Conservation (phyloP, 352 stramenopile species). For the Phytophthora citricola region DNA sequence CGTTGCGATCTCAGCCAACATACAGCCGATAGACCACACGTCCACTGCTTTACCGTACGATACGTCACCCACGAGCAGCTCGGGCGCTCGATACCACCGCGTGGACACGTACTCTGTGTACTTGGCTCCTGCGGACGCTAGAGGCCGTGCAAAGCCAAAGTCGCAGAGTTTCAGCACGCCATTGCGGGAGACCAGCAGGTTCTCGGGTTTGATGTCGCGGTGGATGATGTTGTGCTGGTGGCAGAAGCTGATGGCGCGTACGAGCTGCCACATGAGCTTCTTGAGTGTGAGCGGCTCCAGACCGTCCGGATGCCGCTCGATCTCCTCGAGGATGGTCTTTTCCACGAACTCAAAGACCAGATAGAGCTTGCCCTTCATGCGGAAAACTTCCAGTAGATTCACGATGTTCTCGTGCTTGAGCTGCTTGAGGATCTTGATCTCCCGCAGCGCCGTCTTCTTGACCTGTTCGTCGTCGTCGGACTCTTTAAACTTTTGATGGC, state of each 20-base stretch:
- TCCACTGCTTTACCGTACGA: slow-evolving; percentile 97
- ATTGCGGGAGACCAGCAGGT: slow-evolving; percentile 93
- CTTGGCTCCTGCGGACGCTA: slow-evolving; percentile 70
- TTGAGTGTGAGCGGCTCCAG: slow-evolving; percentile 72
- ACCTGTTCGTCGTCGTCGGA: slow-evolving; percentile 91
- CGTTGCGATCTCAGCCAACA: slow-evolving; percentile 96
- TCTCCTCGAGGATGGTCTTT: slow-evolving; percentile 90
- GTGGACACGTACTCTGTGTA: slow-evolving; percentile 94
- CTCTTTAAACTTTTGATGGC: slow-evolving; percentile 95
- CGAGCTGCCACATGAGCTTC: slow-evolving; percentile 86
- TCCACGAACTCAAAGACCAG: slow-evolving; percentile 91
- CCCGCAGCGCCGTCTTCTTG: slow-evolving; percentile 85
- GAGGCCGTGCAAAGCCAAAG: slow-evolving; percentile 84
- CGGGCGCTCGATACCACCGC: slow-evolving; percentile 95
- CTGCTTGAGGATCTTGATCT: slow-evolving; percentile 89
- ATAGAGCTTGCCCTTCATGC: slow-evolving; percentile 85
- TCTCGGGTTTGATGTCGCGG: slow-evolving; percentile 95
- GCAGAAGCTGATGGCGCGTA: slow-evolving; percentile 92
- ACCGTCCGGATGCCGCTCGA: slow-evolving; percentile 88
- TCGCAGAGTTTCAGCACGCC: slow-evolving; percentile 96
- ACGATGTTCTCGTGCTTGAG: slow-evolving; percentile 91
- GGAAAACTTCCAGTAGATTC: slow-evolving; percentile 86
- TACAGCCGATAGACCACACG: slow-evolving; percentile 97
- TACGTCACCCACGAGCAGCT: slow-evolving; percentile 90
- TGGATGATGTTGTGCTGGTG: slow-evolving; percentile 97